Evolutionary conservation across 139 green algal genomes (phyloP), one percentile per base, ranked within the genome.

Genomic region (Chlamydomonas asymmetrica): DNA sequence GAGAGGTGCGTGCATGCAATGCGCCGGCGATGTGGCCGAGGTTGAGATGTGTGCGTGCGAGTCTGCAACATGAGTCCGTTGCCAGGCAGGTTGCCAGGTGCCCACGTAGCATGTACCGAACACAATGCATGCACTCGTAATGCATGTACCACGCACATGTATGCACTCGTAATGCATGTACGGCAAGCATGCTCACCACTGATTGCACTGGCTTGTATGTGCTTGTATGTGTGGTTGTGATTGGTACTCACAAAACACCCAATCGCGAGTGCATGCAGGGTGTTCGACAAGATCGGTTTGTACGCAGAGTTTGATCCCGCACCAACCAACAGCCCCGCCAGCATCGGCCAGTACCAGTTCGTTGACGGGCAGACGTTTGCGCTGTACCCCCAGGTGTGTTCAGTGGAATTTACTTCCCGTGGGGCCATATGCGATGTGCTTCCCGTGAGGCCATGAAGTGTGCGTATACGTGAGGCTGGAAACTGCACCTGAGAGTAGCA

Each of bases 341-440:
- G 41, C 52, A 10, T 63, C 20, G 68, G 68, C 38, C 40, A 41
- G 29, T 74, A 74, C 67, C 50, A 65, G 67, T 52, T 40, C 32
- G 63, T 5, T 22, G 4, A 2, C 45, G 7, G 22, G 38, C 68
- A 75, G 68, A 56, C 37, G 4, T 31, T 38, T 0, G 68, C 41
- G 38, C 68, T 27, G 37, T 75, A 75, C 54, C 68, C 68, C 37
- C 68, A 75, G 52, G 68, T 75, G 1, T n/a, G n/a, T n/a, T n/a
- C n/a, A n/a, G n/a, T n/a, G n/a, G n/a, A n/a, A n/a, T n/a, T n/a
- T n/a, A n/a, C n/a, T n/a, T n/a, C n/a, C n/a, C n/a, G n/a, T n/a
- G n/a, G n/a, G n/a, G n/a, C n/a, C n/a, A n/a, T n/a, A n/a, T n/a
- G n/a, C n/a, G n/a, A n/a, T n/a, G n/a, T n/a, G n/a, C n/a, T n/a